A percentile compares a stretch with the other conserved stretches of the same genome.
These are phyloP conservation scores for Biscogniauxia mediterranea DNA, from an alignment of 2,329 filamentous ascomycete genomes.

Conservation along the genomic window DNA sequence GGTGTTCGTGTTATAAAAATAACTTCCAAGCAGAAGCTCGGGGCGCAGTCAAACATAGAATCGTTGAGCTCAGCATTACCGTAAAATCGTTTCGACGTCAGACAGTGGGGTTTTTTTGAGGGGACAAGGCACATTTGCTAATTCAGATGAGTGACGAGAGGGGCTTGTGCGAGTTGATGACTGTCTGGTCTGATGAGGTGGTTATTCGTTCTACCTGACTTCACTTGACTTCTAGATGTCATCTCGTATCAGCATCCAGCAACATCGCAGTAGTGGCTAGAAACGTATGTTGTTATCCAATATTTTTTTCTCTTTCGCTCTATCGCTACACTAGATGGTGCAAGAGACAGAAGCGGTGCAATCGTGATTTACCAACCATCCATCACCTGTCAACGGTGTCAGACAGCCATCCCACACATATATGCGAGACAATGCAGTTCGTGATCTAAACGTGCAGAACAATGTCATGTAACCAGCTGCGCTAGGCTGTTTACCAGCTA, in stretches of 20 bases:
- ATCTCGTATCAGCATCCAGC: background rate
- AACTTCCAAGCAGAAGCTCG: constrained; percentile 6
- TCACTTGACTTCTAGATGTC: background rate
- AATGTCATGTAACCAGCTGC: background rate
- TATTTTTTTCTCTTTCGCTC: background rate
- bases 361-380: background rate
- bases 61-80: background rate
- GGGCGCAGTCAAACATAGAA: background rate
- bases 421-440: background rate
- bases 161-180: no score
- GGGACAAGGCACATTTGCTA: background rate
- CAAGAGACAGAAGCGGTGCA: background rate
- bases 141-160: background rate
- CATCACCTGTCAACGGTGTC: background rate
- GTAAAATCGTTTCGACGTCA: background rate
- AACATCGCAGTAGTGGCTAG: background rate
- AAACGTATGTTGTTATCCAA: background rate
- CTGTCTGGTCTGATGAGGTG: background rate
- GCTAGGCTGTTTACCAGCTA: background rate
- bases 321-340: no score
- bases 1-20: constrained; percentile 14
- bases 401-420: background rate
- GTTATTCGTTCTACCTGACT: background rate
- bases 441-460: background rate
- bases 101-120: background rate